A percentile compares a stretch with the other conserved stretches of the same genome.
Conservation (phyloP, 305 asterid genomes). For the Fraxinus platypoda region DNA sequence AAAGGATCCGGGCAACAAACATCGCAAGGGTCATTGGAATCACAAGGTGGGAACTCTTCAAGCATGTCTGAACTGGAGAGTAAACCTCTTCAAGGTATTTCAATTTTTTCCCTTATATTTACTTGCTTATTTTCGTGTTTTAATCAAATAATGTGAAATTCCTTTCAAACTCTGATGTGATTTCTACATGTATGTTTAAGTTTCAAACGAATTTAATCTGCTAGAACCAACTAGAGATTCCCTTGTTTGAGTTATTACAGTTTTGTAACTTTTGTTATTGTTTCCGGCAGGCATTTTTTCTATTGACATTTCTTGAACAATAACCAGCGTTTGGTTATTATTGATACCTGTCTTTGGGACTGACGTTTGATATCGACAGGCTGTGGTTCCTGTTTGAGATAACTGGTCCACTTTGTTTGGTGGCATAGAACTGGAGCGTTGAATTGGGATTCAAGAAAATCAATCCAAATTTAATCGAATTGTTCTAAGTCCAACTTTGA, state of each 20-base stretch:
- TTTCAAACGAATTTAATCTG: neutral
- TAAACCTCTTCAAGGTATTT: slow-evolving; percentile 62
- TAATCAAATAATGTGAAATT: neutral
- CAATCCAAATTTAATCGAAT: neutral
- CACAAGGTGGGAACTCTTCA: slow-evolving; percentile 72
- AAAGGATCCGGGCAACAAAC: slow-evolving; percentile 19
- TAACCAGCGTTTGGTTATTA: neutral
- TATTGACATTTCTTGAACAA: neutral
- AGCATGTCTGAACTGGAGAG: slow-evolving; percentile 61
- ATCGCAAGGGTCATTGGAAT: slow-evolving; percentile 41
- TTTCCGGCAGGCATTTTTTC: neutral
- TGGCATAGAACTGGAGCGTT: neutral
- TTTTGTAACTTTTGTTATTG: neutral
- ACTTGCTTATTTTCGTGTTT: neutral
- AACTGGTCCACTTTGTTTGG: neutral
- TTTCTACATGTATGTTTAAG: neutral
- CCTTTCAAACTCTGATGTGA: neutral
- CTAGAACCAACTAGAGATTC: neutral
- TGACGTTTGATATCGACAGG: slow-evolving; percentile 3
- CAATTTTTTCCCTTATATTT: neutral
- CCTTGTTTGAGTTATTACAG: neutral
- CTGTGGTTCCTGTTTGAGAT: neutral
- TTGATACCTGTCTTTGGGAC: neutral
- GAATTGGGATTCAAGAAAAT: neutral
- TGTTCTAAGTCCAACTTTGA: neutral